These are phyloP conservation scores for Volvariella surrecta DNA, from an alignment of 1,284 basidiomycete species.

Conservation along the genomic window DNA sequence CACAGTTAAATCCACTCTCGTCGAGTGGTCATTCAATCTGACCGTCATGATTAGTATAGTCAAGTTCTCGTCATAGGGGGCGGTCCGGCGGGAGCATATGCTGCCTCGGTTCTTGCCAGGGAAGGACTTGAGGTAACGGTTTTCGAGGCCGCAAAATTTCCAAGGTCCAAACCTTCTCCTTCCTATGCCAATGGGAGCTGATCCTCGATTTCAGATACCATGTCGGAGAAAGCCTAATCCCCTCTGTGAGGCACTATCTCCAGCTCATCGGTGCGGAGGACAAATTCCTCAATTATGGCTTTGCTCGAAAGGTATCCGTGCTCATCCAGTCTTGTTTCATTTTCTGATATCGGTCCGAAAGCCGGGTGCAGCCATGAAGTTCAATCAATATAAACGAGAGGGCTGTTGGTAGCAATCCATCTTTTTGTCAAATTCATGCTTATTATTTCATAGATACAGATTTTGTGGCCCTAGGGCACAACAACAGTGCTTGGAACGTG, in stretches of 20 bases:
- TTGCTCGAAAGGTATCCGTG: conserved; percentile 40
- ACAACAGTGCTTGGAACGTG: conserved; percentile 60
- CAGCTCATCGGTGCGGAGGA: conserved; percentile 54
- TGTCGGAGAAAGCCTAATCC: conserved; percentile 56
- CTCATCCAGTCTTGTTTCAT: conserved; percentile 1
- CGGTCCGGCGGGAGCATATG: conserved; percentile 68
- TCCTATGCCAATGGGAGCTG: not conserved
- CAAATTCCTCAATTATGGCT: conserved; percentile 41
- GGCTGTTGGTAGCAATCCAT: conserved; percentile 39
- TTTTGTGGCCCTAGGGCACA: conserved; percentile 46
- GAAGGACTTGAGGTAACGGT: conserved; percentile 65
- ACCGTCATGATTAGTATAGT: conserved; percentile 25
- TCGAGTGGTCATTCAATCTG: conserved; percentile 2
- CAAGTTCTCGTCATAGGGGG: conserved; percentile 51
- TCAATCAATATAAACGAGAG: conserved; percentile 56
- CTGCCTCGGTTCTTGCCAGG: conserved; percentile 58
- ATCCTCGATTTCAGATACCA: conserved; percentile 38
- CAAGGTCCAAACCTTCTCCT: conserved; percentile 30
- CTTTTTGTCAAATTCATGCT: conserved; percentile 3
- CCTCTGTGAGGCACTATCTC: conserved; percentile 51
- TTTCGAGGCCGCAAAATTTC: conserved; percentile 62
- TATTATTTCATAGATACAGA: conserved; percentile 42
- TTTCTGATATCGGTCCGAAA: conserved; percentile 15
- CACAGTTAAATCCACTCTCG: conserved; percentile 5
- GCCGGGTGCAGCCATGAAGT: conserved; percentile 58